Conservation (phyloP, 257 asterid species). For the Fraxinus quadrangulata region DNA sequence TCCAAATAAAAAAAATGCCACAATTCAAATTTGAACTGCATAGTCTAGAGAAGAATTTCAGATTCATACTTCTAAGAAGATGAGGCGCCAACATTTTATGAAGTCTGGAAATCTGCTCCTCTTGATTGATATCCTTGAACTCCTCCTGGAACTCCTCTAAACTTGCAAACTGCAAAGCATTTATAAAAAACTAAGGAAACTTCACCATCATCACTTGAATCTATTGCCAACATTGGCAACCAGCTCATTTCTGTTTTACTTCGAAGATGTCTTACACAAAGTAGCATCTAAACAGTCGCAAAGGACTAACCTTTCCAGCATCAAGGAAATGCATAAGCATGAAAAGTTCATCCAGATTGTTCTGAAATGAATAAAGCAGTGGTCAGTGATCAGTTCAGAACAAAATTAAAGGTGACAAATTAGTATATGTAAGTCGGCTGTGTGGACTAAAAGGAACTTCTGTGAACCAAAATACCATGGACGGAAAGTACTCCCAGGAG, state of each 20-base stretch:
- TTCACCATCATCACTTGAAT: not conserved
- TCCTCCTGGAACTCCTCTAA: slow-evolving; percentile 96
- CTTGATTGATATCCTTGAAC: slow-evolving; percentile 98
- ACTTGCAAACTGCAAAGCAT: slow-evolving; percentile 74
- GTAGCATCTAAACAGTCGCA: slow-evolving; percentile 19
- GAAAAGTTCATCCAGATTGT: slow-evolving; percentile 95
- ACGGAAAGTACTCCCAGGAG: slow-evolving; percentile 11
- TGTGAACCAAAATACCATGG: slow-evolving; percentile 17
- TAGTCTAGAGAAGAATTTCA: slow-evolving; percentile 23
- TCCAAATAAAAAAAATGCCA: not conserved
- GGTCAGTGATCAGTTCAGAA: slow-evolving; percentile 20
- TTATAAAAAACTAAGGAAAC: slow-evolving; percentile 20
- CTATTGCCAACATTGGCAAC: not conserved
- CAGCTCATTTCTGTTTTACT: slow-evolving; percentile 17
- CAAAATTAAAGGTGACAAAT: not conserved
- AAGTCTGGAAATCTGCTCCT: slow-evolving; percentile 97
- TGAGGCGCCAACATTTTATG: slow-evolving; percentile 99
- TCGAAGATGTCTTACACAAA: slow-evolving; percentile 18
- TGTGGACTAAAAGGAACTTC: slow-evolving; percentile 14
- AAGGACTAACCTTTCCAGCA: slow-evolving; percentile 86
- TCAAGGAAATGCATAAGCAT: slow-evolving; percentile 99
- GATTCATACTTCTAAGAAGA: slow-evolving; percentile 82
- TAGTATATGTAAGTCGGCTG: not conserved
- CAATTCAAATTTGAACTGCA: slow-evolving; percentile 27
- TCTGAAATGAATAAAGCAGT: slow-evolving; percentile 59